Base-by-base conservation (phyloP, 129 eudicot genomes). In the Artemisia tridentata region DNA sequence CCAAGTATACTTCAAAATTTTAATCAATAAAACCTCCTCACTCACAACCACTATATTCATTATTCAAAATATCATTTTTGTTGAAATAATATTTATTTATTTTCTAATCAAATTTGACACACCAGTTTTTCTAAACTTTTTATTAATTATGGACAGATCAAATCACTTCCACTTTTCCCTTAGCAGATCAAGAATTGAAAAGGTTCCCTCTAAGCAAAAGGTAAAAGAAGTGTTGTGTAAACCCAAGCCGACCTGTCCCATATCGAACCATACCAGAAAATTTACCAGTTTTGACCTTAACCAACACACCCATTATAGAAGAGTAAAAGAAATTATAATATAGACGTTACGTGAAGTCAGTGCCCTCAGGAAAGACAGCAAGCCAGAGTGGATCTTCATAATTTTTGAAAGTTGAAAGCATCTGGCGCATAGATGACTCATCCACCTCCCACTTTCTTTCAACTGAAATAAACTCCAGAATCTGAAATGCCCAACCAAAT, bases 401-500 rank as follows among this genome's bases (percentile, higher is more conserved):
- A 82, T 87, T 80, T 54, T 67, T 89, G 49, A 86, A 84, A 17
- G 80, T 85, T 17, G 86, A 85, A 60, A 92, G 88, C 89, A 92
- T 89, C 66, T 72, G 68, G 41, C 83, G 86, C 92, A 92, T 81
- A 38, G 51, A 75, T 43, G 78, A 31, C 67, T 85, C 90, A 58
- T 92, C 98, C 55, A 77, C 80, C 58, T 86, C 95, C 96, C 96
- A 92, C 72, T 82, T 86, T 71, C 98, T 85, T 74, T 83, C 88
- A 0, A 89, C 96, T 0, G 90, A 86, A 80, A 92, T 85, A 67
- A 89, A 92, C 82, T 89, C 98, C 84, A 89, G 73, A 47, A 87
- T 79, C 62, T 92, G 96, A 79, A 92, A 92, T 1, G 90, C 83
- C 98, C 98, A 92, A 60, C 98, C 98, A 72, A 92, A 92, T 41